Evolutionary conservation across 2,329 filamentous ascomycete genomes (phyloP).

Genomic region (Paraphoma chrysanthemicola): DNA sequence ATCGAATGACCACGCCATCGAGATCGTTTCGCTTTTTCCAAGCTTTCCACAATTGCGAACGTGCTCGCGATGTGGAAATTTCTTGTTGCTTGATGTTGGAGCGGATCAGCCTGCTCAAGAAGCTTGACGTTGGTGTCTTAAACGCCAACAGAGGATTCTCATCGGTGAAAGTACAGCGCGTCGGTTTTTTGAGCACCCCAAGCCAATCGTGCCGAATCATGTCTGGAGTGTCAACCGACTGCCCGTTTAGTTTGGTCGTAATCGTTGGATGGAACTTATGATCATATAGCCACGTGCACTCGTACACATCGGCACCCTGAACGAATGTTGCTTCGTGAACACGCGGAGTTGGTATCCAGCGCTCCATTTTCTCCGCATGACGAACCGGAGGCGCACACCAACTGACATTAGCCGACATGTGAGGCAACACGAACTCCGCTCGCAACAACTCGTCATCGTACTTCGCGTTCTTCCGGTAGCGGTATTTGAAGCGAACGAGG

Average conservation of each 20-base stretch:
- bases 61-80: slow-evolving; percentile 46
- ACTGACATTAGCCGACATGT: slow-evolving; percentile 61
- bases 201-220: slow-evolving; percentile 60
- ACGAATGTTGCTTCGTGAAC: slow-evolving; percentile 63
- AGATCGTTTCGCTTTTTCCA: slow-evolving; percentile 50
- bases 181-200: slow-evolving; percentile 48
- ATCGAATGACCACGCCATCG: slow-evolving; percentile 48
- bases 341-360: slow-evolving; percentile 63
- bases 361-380: slow-evolving; percentile 59
- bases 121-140: slow-evolving; percentile 44
- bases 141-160: slow-evolving; percentile 62
- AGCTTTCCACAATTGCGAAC: slow-evolving; percentile 50
- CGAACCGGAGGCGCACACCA: slow-evolving; percentile 61
- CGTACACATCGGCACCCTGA: slow-evolving; percentile 60
- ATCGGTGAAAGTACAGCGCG: slow-evolving; percentile 48
- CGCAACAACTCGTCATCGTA: slow-evolving; percentile 64
- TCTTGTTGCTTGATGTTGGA: slow-evolving; percentile 49
- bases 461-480: slow-evolving; percentile 61
- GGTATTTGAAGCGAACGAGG: slow-evolving; percentile 61
- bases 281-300: slow-evolving; percentile 54
- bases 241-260: slow-evolving; percentile 56
- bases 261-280: slow-evolving; percentile 51
- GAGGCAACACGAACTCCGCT: slow-evolving; percentile 61
- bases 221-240: slow-evolving; percentile 59
- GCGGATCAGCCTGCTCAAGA: slow-evolving; percentile 44